Evolutionary conservation across 495 filamentous ascomycete genomes (phyloP).

Genomic region (Astrocystis sublimbata): DNA sequence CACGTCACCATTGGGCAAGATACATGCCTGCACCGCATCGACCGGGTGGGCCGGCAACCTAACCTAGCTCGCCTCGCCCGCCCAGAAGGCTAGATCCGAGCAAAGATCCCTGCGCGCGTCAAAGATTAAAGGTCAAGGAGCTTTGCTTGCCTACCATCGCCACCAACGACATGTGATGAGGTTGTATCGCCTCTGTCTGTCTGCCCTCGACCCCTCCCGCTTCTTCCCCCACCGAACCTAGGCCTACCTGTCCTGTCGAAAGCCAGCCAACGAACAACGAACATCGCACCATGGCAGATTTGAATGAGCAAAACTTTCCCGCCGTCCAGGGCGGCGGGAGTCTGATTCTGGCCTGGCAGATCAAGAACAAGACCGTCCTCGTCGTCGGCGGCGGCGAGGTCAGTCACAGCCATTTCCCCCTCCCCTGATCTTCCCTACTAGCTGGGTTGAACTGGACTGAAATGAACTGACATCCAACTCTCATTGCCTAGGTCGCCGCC

Average conservation of each 20-base stretch:
- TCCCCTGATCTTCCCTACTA: no score
- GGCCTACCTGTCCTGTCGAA: background rate
- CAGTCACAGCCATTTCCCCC: no score
- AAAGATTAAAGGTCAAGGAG: no score
- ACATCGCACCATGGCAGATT: conserved; percentile 60
- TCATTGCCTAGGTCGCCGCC: conserved; percentile 73
- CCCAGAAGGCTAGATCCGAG: no score
- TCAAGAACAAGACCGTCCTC: conserved; percentile 76
- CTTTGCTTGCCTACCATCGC: background rate
- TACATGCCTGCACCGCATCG: no score
- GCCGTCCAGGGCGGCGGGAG: conserved; percentile 86
- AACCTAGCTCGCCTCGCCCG: no score
- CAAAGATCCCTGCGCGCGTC: no score
- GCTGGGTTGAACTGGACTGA: no score
- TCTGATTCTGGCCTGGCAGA: conserved; percentile 91
- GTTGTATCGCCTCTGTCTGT: background rate
- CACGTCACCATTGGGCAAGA: no score
- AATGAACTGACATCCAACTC: conserved; percentile 13
- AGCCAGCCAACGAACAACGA: conserved; percentile 27
- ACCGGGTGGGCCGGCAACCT: no score
- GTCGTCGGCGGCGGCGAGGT: conserved; percentile 95
- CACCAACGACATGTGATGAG: no score
- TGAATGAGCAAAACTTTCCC: conserved; percentile 57
- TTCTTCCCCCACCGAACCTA: background rate
- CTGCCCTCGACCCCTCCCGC: background rate